phyloP scores from a whole-genome alignment of 2,329 filamentous ascomycete genomes.

The Colletotrichum sp. region DNA sequence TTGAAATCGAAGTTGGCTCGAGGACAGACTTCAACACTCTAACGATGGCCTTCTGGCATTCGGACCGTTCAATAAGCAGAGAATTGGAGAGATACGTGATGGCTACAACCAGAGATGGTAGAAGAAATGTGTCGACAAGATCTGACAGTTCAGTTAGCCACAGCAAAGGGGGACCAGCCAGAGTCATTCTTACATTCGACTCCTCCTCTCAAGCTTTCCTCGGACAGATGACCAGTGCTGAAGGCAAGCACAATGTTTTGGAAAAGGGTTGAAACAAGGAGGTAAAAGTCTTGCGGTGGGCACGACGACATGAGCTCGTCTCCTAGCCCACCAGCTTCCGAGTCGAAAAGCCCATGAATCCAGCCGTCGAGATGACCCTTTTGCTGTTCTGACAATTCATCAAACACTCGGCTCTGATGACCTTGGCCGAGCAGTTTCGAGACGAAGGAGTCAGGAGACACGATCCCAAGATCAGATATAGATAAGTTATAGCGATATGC shows the following conservation, averaged over 20 bases:
- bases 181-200: conserved; percentile 68
- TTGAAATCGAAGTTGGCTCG: conserved; percentile 71
- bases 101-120: conserved; percentile 79
- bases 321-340: conserved; percentile 73
- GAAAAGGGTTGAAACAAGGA: conserved; percentile 78
- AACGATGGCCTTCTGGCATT: conserved; percentile 71
- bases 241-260: conserved; percentile 76
- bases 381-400: conserved; percentile 69
- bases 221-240: conserved; percentile 66
- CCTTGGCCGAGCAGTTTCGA: conserved; percentile 67
- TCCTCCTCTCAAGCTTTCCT: conserved; percentile 75
- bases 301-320: conserved; percentile 85
- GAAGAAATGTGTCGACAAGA: conserved; percentile 77
- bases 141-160: conserved; percentile 47
- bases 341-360: conserved; percentile 79
- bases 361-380: conserved; percentile 72
- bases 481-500: conserved; percentile 76
- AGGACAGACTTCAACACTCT: conserved; percentile 76
- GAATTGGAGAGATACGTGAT: conserved; percentile 74
- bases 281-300: conserved; percentile 82
- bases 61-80: conserved; percentile 67
- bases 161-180: not conserved
- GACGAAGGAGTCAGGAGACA: conserved; percentile 68
- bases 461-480: conserved; percentile 66
- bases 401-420: conserved; percentile 59